A percentile compares a stretch with the other conserved stretches of the same genome.
These are phyloP conservation scores for Tilletia setariae DNA, from an alignment of 1,284 basidiomycete species.

Conservation along the genomic window DNA sequence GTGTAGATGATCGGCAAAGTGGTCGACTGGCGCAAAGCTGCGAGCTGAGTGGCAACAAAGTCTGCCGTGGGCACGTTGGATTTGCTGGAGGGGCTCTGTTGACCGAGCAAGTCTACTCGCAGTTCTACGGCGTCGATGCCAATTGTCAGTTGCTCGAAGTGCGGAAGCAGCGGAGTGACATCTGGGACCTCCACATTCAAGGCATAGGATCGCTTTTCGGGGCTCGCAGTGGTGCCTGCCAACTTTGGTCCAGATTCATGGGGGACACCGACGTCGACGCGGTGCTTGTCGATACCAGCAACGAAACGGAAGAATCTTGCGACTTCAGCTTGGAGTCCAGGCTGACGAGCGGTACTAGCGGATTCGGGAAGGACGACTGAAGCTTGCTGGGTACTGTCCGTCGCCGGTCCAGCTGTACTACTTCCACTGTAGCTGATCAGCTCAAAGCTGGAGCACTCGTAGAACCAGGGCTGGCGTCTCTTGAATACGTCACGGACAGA, in stretches of 20 bases:
- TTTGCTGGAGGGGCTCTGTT: conserved; percentile 49
- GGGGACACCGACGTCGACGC: conserved; percentile 60
- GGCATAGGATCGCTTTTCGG: conserved; percentile 4
- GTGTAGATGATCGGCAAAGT: conserved; percentile 87
- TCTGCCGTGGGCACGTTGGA: conserved; percentile 66
- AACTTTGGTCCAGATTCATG: conserved; percentile 19
- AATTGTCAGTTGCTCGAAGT: conserved; percentile 71
- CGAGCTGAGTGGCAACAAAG: conserved; percentile 79
- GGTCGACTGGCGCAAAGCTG: conserved; percentile 72
- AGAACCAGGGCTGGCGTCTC: conserved; percentile 81
- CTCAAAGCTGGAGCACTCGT: conserved; percentile 77
- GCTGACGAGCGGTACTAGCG: not conserved
- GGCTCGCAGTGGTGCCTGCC: conserved; percentile 17
- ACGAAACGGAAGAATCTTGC: conserved; percentile 80
- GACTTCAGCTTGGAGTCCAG: conserved; percentile 52
- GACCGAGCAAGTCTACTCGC: conserved; percentile 81
- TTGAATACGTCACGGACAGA: conserved; percentile 75
- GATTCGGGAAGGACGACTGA: conserved; percentile 17
- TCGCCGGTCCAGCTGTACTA: not conserved
- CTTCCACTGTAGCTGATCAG: conserved; percentile 68
- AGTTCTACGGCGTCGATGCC: conserved; percentile 91
- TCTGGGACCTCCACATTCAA: conserved; percentile 17
- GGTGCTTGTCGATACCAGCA: conserved; percentile 70
- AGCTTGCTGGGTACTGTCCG: conserved; percentile 37
- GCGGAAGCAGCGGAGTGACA: conserved; percentile 56